A percentile compares a stretch with the other conserved stretches of the same genome.
Evolutionary conservation across 2,329 filamentous ascomycete genomes (phyloP).

Genomic region (Biscogniauxia marginata): DNA sequence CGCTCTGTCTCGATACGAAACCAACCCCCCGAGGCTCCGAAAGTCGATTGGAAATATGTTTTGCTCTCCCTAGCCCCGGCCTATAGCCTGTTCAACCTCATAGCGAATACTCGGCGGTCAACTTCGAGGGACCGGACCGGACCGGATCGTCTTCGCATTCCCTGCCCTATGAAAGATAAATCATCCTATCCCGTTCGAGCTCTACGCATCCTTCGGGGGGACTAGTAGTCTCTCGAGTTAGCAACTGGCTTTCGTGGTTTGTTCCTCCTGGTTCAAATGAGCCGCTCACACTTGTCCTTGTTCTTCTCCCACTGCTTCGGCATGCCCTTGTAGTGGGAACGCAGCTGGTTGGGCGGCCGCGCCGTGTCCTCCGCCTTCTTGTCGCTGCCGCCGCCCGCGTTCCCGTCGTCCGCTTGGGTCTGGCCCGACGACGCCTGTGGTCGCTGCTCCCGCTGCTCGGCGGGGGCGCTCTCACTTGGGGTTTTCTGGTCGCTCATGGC

Average conservation of each 20-base stretch:
- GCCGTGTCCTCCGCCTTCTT: not conserved
- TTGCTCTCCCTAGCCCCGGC: too few species aligned
- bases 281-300: not conserved
- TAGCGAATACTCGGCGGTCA: too few species aligned
- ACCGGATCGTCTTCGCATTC: too few species aligned
- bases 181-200: too few species aligned
- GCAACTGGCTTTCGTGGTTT: too few species aligned
- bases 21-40: too few species aligned
- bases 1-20: too few species aligned
- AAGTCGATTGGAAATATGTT: too few species aligned
- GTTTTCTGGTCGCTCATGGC: not conserved
- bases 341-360: not conserved
- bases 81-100: too few species aligned
- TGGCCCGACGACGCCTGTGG: not conserved
- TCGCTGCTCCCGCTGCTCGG: not conserved
- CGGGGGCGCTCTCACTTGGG: not conserved
- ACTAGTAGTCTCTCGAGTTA: not conserved
- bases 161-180: too few species aligned
- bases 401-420: not conserved
- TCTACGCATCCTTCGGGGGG: not conserved
- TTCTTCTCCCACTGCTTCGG: not conserved
- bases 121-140: too few species aligned
- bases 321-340: not conserved
- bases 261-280: too few species aligned
- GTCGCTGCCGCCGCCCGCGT: not conserved